Evolutionary conservation across 306 rosid genomes (phyloP).

Genomic region (Ochetophila trinervis): DNA sequence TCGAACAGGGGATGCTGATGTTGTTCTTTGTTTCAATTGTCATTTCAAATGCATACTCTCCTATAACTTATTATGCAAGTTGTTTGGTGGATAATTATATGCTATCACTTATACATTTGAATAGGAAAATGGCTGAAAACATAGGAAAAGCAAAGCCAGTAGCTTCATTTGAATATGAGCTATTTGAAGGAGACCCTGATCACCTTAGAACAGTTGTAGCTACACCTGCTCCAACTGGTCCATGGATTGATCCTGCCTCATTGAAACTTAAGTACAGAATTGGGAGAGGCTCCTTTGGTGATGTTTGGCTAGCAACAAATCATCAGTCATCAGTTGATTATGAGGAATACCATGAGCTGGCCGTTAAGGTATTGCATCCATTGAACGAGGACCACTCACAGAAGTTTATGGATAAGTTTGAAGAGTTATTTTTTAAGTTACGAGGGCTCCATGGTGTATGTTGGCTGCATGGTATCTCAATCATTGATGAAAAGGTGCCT

Average conservation of each 20-base stretch:
- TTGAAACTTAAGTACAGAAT: slow-evolving; percentile 75
- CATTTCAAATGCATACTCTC: neutral
- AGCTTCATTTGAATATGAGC: slow-evolving; percentile 54
- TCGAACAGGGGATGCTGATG: neutral
- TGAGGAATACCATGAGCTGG: slow-evolving; percentile 76
- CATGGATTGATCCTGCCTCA: slow-evolving; percentile 71
- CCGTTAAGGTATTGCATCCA: slow-evolving; percentile 65
- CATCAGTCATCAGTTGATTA: slow-evolving; percentile 80
- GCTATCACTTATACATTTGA: neutral
- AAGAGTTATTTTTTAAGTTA: slow-evolving; percentile 46
- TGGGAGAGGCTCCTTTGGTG: slow-evolving; percentile 84
- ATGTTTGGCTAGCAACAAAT: slow-evolving; percentile 79
- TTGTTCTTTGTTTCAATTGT: neutral
- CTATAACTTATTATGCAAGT: neutral
- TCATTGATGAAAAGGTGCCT: slow-evolving; percentile 64
- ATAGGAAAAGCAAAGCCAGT: slow-evolving; percentile 36
- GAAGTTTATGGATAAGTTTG: slow-evolving; percentile 42
- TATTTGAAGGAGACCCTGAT: slow-evolving; percentile 54
- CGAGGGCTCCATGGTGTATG: slow-evolving; percentile 43
- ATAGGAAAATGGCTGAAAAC: slow-evolving; percentile 47
- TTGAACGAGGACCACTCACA: slow-evolving; percentile 51
- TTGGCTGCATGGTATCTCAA: slow-evolving; percentile 68
- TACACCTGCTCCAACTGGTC: slow-evolving; percentile 34
- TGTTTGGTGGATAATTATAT: neutral
- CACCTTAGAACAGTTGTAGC: slow-evolving; percentile 43